phyloP scores from a whole-genome alignment of 1,284 basidiomycete genomes.

The Hortiboletus rubellus region DNA sequence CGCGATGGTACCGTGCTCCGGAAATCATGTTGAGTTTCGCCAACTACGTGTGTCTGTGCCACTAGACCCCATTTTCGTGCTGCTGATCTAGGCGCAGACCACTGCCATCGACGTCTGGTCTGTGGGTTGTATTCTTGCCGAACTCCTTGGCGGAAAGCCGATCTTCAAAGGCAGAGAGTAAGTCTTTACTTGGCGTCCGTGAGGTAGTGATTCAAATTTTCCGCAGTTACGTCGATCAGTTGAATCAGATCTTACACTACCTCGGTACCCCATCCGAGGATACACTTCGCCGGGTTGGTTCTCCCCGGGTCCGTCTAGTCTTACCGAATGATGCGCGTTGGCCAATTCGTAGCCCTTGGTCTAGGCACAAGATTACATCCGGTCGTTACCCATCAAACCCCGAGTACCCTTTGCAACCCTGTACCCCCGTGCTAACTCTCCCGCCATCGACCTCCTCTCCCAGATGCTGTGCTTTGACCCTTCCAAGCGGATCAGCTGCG shows the following conservation, averaged over 20 bases:
- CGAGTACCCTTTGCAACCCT: slow-evolving; percentile 89
- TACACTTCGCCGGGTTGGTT: slow-evolving; percentile 92
- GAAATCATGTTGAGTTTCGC: slow-evolving; percentile 98
- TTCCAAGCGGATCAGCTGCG: slow-evolving; percentile 92
- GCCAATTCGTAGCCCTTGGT: slow-evolving; percentile 11
- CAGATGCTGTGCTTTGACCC: slow-evolving; percentile 97
- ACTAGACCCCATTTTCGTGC: background rate
- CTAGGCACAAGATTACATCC: slow-evolving; percentile 98
- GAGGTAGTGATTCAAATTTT: background rate
- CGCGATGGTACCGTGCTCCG: slow-evolving; percentile 96
- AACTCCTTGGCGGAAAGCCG: slow-evolving; percentile 93
- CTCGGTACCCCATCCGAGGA: slow-evolving; percentile 97
- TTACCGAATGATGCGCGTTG: background rate
- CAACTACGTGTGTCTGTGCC: slow-evolving; percentile 71
- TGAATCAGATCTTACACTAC: slow-evolving; percentile 98
- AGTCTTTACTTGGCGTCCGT: slow-evolving; percentile 31
- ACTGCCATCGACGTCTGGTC: slow-evolving; percentile 97
- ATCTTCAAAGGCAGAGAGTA: slow-evolving; percentile 99
- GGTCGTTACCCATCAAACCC: slow-evolving; percentile 95
- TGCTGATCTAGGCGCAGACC: slow-evolving; percentile 46
- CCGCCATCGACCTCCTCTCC: slow-evolving; percentile 90
- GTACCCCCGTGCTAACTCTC: slow-evolving; percentile 91
- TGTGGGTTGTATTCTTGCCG: slow-evolving; percentile 96
- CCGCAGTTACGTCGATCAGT: slow-evolving; percentile 92
- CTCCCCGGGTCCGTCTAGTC: slow-evolving; percentile 64